Evolutionary conservation across 2,329 filamentous ascomycete genomes (phyloP).

Genomic region (Dactylellina cionopaga): DNA sequence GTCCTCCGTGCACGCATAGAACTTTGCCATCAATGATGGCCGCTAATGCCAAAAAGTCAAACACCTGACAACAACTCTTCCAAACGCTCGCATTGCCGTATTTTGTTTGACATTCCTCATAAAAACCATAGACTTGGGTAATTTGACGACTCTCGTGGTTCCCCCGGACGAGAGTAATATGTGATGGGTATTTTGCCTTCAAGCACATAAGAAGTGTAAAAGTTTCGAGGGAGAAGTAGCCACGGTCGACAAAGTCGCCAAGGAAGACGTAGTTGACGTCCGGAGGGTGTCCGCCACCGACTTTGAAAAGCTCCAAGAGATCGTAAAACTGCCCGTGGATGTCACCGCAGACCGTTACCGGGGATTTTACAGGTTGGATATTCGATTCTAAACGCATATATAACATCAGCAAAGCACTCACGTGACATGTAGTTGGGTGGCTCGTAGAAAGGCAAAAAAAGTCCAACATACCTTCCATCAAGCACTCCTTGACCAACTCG

Average conservation of each 20-base stretch:
- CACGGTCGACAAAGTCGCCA: slow-evolving; percentile 78
- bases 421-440: slow-evolving; percentile 19
- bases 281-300: slow-evolving; percentile 92
- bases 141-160: slow-evolving; percentile 82
- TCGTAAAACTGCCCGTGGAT: slow-evolving; percentile 99
- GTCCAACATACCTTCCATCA: slow-evolving; percentile 94
- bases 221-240: slow-evolving; percentile 78
- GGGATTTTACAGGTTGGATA: slow-evolving; percentile 96
- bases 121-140: slow-evolving; percentile 81
- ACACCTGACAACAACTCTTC: slow-evolving; percentile 82
- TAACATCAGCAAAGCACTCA: background rate
- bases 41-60: slow-evolving; percentile 78
- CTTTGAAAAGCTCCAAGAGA: slow-evolving; percentile 92
- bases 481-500: slow-evolving; percentile 97
- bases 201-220: slow-evolving; percentile 77
- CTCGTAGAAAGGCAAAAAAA: too few species aligned
- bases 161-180: slow-evolving; percentile 76
- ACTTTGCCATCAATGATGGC: slow-evolving; percentile 79
- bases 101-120: slow-evolving; percentile 80
- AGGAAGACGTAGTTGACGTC: slow-evolving; percentile 78
- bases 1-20: slow-evolving; percentile 76
- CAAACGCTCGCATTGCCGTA: slow-evolving; percentile 81
- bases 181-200: slow-evolving; percentile 78
- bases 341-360: slow-evolving; percentile 96
- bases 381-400: slow-evolving; percentile 86